Conservation (phyloP, 352 stramenopile species). For the Phytophthora citricola region DNA sequence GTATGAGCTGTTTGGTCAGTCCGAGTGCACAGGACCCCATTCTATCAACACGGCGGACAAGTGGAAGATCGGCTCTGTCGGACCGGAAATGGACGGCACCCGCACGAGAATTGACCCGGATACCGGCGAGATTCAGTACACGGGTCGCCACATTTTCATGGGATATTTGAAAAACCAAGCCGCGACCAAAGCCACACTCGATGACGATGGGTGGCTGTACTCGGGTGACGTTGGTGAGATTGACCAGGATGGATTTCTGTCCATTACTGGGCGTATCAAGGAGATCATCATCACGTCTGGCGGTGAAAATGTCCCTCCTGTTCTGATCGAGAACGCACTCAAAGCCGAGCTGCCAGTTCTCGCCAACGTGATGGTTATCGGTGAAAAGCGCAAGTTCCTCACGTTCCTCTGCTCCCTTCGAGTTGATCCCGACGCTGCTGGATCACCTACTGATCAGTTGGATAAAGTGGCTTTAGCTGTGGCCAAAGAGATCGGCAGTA, state of each 20-base stretch:
- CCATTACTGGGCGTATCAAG: constrained; percentile 94
- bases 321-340: constrained; percentile 88
- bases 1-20: constrained; percentile 93
- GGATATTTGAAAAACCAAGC: constrained; percentile 71
- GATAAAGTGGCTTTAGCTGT: constrained; percentile 72
- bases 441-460: constrained; percentile 71
- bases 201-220: constrained; percentile 90
- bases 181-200: constrained; percentile 59
- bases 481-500: constrained; percentile 62
- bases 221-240: constrained; percentile 90
- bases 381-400: constrained; percentile 92
- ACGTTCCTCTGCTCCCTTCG: constrained; percentile 87
- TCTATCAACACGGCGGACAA: constrained; percentile 69
- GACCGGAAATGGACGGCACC: constrained; percentile 64
- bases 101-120: constrained; percentile 54
- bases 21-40: constrained; percentile 90
- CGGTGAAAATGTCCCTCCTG: constrained; percentile 92
- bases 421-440: constrained; percentile 62
- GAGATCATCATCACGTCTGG: constrained; percentile 95
- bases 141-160: constrained; percentile 77
- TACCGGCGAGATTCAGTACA: constrained; percentile 69
- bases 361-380: constrained; percentile 91
- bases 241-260: constrained; percentile 89
- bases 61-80: constrained; percentile 90
- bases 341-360: constrained; percentile 83